Evolutionary conservation across 179 eudicot species (phyloP).

Genomic region (Camellia oleifera): DNA sequence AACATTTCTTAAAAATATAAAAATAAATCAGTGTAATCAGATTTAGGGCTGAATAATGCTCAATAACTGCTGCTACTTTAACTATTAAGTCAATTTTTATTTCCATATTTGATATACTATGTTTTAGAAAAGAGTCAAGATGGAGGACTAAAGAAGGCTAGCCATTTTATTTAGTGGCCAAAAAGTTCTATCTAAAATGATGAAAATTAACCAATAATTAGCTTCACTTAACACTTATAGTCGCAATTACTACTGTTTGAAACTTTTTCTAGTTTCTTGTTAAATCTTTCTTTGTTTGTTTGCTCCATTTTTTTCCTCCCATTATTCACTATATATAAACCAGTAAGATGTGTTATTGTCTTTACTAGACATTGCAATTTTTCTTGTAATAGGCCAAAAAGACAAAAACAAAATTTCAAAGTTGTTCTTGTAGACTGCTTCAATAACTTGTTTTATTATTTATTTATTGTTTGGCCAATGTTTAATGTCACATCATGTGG

Average conservation of each 20-base stretch:
- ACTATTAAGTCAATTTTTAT: background rate
- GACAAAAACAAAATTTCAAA: background rate
- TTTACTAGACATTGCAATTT: background rate
- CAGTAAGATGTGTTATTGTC: background rate
- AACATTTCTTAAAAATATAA: background rate
- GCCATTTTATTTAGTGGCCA: background rate
- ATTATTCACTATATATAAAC: background rate
- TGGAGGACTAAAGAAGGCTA: background rate
- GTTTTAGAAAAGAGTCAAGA: background rate
- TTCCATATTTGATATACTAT: background rate
- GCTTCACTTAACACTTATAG: background rate
- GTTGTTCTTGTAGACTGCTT: background rate
- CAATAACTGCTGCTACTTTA: background rate
- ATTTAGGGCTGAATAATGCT: background rate
- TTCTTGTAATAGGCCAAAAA: background rate
- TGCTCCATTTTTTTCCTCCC: too few relatives aligned
- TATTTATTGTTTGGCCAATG: background rate
- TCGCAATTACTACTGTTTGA: background rate
- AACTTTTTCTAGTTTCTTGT: background rate
- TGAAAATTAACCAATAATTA: background rate
- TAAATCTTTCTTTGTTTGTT: background rate
- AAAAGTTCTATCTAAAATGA: background rate
- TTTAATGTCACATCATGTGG: slow-evolving; percentile 6
- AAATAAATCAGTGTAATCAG: background rate
- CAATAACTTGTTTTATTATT: background rate